phyloP scores from a whole-genome alignment of 352 stramenopile species.

The Phytophthora rubi region DNA sequence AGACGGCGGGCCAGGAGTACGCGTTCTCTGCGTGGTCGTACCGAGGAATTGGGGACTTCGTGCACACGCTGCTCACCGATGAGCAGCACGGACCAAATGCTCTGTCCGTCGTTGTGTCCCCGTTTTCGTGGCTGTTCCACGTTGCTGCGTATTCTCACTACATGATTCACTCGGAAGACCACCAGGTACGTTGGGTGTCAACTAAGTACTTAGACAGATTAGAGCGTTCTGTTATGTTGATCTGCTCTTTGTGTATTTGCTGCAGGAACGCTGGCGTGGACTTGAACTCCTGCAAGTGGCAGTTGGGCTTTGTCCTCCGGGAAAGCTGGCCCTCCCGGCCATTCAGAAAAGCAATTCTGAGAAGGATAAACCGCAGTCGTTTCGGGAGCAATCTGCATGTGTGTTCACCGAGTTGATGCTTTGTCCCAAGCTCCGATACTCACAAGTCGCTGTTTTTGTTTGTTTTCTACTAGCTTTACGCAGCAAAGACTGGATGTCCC shows the following conservation, averaged over 20 bases:
- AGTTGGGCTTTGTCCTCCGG: slow-evolving; percentile 21
- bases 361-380: slow-evolving; percentile 15
- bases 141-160: slow-evolving; percentile 45
- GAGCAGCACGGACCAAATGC: slow-evolving; percentile 7
- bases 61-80: slow-evolving; percentile 39
- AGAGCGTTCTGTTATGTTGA: neutral
- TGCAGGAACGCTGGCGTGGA: slow-evolving; percentile 40
- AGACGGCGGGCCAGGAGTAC: slow-evolving; percentile 54
- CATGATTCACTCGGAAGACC: slow-evolving; percentile 47
- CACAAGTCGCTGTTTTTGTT: neutral
- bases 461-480: slow-evolving; percentile 37
- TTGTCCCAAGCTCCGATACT: neutral
- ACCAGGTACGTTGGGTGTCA: slow-evolving; percentile 27
- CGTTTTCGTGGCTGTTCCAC: slow-evolving; percentile 58
- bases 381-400: slow-evolving; percentile 27
- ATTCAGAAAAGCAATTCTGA: neutral
- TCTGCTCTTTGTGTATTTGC: neutral
- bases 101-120: slow-evolving; percentile 37
- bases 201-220: neutral
- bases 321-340: slow-evolving; percentile 22
- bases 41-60: slow-evolving; percentile 49
- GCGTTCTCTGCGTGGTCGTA: slow-evolving; percentile 67
- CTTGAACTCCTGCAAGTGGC: slow-evolving; percentile 38
- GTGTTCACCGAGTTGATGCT: neutral
- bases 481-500: slow-evolving; percentile 58